Conservation (phyloP, 176 grass and related monocot species). For the Eragrostis nindensis region DNA sequence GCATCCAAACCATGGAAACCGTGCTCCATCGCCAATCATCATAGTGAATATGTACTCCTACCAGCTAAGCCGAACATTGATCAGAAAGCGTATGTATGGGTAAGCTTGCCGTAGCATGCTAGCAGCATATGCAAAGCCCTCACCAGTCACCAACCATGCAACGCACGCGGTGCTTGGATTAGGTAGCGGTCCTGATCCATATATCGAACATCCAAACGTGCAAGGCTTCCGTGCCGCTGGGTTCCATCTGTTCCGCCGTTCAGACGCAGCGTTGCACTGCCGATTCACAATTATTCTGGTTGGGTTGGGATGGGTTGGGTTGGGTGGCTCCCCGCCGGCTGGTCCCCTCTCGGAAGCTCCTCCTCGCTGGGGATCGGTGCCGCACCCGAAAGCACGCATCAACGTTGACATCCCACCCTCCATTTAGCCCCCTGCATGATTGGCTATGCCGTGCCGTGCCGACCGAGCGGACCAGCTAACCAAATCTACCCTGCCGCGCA, state of each 20-base stretch:
- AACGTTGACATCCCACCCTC: conserved; percentile 68
- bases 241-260: conserved; percentile 21
- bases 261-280: conserved; percentile 19
- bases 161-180: neutral
- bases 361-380: conserved; percentile 47
- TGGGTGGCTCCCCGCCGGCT: neutral
- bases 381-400: conserved; percentile 52
- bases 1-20: neutral
- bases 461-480: conserved; percentile 15
- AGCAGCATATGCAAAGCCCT: neutral
- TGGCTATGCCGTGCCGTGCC: neutral
- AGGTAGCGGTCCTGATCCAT: conserved; percentile 16
- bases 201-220: conserved; percentile 30
- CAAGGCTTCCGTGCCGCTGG: neutral
- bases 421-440: conserved; percentile 30
- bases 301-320: too few species aligned
- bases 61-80: neutral
- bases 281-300: conserved; percentile 35
- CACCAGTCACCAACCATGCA: conserved; percentile 12
- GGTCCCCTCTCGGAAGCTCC: conserved; percentile 24
- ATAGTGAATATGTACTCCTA: neutral
- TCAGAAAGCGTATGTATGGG: neutral
- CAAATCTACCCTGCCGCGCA: conserved; percentile 35
- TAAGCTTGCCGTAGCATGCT: neutral
- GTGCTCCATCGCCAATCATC: neutral